phyloP scores from a whole-genome alignment of 2,329 filamentous ascomycete genomes.

The Periconia sp. region DNA sequence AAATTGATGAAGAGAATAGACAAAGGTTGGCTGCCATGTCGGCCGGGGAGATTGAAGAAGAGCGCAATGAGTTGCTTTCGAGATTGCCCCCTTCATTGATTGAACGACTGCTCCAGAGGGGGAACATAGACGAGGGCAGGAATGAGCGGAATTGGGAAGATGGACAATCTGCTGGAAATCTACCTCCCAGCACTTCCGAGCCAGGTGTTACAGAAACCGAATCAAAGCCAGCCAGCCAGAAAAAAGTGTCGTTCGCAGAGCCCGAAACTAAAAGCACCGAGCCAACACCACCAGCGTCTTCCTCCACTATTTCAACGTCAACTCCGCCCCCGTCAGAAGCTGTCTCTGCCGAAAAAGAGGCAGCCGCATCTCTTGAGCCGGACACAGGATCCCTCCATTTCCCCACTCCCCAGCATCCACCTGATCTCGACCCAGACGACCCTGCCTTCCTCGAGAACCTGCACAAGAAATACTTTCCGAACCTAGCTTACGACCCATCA shows the following conservation, averaged over 20 bases:
- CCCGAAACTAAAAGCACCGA: slow-evolving; percentile 5
- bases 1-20: slow-evolving; percentile 82
- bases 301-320: slow-evolving; percentile 63
- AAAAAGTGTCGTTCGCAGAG: slow-evolving; percentile 40
- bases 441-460: slow-evolving; percentile 81
- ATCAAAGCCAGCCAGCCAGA: slow-evolving; percentile 17
- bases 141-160: slow-evolving; percentile 42
- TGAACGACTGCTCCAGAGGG: slow-evolving; percentile 72
- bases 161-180: slow-evolving; percentile 9
- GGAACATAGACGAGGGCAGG: slow-evolving; percentile 70
- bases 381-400: slow-evolving; percentile 65
- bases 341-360: slow-evolving; percentile 58
- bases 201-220: slow-evolving; percentile 7
- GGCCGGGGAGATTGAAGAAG: slow-evolving; percentile 75
- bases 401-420: slow-evolving; percentile 57
- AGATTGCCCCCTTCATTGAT: slow-evolving; percentile 74
- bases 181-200: slow-evolving; percentile 11
- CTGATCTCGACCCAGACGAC: slow-evolving; percentile 80
- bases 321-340: slow-evolving; percentile 53
- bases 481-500: slow-evolving; percentile 79
- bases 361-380: slow-evolving; percentile 57
- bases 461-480: slow-evolving; percentile 91
- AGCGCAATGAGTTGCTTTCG: slow-evolving; percentile 78
- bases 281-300: slow-evolving; percentile 2
- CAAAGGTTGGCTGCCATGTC: slow-evolving; percentile 77